These are phyloP conservation scores for Fusarium globosum DNA, from an alignment of 2,329 filamentous ascomycete species.

Conservation along the genomic window DNA sequence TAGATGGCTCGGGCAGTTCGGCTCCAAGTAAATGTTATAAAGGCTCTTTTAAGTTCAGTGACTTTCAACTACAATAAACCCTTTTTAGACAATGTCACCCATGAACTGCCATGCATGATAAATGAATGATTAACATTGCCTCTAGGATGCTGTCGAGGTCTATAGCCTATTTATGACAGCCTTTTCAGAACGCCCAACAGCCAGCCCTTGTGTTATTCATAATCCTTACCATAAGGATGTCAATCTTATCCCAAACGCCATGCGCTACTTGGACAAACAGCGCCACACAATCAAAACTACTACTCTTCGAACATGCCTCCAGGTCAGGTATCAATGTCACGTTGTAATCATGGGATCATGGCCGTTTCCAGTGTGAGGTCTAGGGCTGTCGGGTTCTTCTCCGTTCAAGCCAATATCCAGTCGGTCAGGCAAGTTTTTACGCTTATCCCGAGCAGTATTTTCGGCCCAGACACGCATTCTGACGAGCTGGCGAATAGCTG, in stretches of 20 bases:
- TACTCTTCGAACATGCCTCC: constrained; percentile 20
- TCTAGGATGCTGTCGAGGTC: not conserved
- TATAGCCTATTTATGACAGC: not conserved
- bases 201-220: constrained; percentile 23
- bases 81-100: not conserved
- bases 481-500: constrained; percentile 83
- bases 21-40: constrained; percentile 45
- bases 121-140: not conserved
- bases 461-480: constrained; percentile 90
- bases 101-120: not conserved
- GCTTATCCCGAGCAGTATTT: constrained; percentile 60
- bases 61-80: not conserved
- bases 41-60: constrained; percentile 28
- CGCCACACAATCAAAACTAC: constrained; percentile 29
- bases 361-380: constrained; percentile 52
- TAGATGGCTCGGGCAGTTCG: constrained; percentile 55
- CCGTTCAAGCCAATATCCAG: constrained; percentile 53
- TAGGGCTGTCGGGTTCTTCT: constrained; percentile 49
- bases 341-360: constrained; percentile 66
- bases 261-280: constrained; percentile 19
- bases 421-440: constrained; percentile 47
- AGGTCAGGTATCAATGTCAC: constrained; percentile 45
- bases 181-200: constrained; percentile 28
- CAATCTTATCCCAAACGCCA: constrained; percentile 40
- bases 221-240: constrained; percentile 26